These are phyloP conservation scores for Epichloe gansuensis DNA, from an alignment of 2,329 filamentous ascomycete genomes.

Conservation along the genomic window DNA sequence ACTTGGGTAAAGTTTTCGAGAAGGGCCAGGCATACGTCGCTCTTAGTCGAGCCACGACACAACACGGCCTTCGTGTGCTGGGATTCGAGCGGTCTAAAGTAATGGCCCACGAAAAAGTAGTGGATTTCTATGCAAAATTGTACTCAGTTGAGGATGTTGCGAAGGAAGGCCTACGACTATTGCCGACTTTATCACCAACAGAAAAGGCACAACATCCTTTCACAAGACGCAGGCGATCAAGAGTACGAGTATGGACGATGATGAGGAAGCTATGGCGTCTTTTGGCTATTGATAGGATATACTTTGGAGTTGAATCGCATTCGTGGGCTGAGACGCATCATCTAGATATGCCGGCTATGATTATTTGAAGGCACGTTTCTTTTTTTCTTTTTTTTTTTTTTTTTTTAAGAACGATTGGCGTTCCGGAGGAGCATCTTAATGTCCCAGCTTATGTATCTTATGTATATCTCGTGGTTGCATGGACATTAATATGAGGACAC, in stretches of 20 bases:
- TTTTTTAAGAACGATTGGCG: neutral
- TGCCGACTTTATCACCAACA: constrained; percentile 26
- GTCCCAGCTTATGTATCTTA: neutral
- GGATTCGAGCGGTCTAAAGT: constrained; percentile 85
- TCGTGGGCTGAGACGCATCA: neutral
- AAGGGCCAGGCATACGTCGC: constrained; percentile 97
- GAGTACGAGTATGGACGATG: constrained; percentile 31
- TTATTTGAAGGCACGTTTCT: neutral
- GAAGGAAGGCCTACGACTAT: constrained; percentile 33
- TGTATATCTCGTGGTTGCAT: neutral
- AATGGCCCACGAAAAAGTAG: constrained; percentile 82
- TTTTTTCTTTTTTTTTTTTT: neutral
- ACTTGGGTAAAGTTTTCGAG: constrained; percentile 85
- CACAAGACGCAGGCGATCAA: constrained; percentile 9
- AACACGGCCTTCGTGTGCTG: constrained; percentile 76
- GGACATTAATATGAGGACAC: neutral
- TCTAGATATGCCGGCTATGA: neutral
- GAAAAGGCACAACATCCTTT: constrained; percentile 15
- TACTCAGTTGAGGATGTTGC: constrained; percentile 45
- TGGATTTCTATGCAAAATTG: constrained; percentile 74
- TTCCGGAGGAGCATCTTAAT: neutral
- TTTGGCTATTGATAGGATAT: constrained; percentile 25
- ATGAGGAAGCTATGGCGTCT: constrained; percentile 36
- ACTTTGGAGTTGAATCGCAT: neutral
- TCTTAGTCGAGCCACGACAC: constrained; percentile 79